Evolutionary conservation across 1,284 basidiomycete genomes (phyloP).

Genomic region (Sporisorium iseilematis-ciliati): DNA sequence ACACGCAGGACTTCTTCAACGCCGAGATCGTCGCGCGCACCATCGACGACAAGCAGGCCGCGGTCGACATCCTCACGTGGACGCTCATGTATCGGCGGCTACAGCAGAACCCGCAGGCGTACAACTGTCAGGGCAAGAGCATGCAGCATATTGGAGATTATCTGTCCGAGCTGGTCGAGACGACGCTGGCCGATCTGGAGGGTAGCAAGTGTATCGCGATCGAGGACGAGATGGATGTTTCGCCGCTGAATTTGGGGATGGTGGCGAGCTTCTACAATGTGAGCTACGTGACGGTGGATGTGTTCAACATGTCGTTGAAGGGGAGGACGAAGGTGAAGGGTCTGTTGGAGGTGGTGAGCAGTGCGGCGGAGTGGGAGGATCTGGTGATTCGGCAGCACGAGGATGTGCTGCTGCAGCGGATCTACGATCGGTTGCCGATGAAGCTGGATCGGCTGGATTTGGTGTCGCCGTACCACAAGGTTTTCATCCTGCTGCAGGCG

Average conservation of each 20-base stretch:
- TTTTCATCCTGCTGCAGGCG: conserved; percentile 93
- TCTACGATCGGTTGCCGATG: conserved; percentile 97
- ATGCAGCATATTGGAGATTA: conserved; percentile 67
- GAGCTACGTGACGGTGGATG: conserved; percentile 91
- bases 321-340: conserved; percentile 98
- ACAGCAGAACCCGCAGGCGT: conserved; percentile 80
- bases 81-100: conserved; percentile 96
- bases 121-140: conserved; percentile 65
- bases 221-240: conserved; percentile 74
- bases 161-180: conserved; percentile 94
- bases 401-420: conserved; percentile 73
- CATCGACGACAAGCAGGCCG: conserved; percentile 77
- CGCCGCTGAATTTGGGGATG: conserved; percentile 69
- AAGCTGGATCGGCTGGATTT: conserved; percentile 87
- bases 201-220: conserved; percentile 95
- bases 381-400: conserved; percentile 82
- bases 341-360: conserved; percentile 92
- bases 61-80: conserved; percentile 86
- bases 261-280: conserved; percentile 76
- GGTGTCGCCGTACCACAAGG: conserved; percentile 96
- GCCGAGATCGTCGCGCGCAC: conserved; percentile 98
- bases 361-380: conserved; percentile 93
- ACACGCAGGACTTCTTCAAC: conserved; percentile 94
- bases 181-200: conserved; percentile 88
- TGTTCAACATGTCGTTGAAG: conserved; percentile 94